A percentile compares a stretch with the other conserved stretches of the same genome.
These are phyloP conservation scores for Sideroxylon spinosum DNA, from an alignment of 179 eudicot genomes.

Conservation along the genomic window DNA sequence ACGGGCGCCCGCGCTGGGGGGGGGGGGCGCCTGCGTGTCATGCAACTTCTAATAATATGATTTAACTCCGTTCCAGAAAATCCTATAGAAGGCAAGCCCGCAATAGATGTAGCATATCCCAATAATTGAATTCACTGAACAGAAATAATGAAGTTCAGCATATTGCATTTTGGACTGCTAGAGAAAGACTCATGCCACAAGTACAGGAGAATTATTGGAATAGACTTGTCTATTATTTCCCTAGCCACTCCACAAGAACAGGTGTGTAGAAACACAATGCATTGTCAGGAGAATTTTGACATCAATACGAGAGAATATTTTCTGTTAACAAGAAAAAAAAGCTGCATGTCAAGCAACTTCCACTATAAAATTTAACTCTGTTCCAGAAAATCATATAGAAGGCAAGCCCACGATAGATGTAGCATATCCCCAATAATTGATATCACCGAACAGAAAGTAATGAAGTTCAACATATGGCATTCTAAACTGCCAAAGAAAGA, in stretches of 20 bases:
- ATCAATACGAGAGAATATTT: not conserved
- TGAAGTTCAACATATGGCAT: not conserved
- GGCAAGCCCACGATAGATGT: not conserved
- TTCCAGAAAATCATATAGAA: not conserved
- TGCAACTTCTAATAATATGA: conserved; percentile 4
- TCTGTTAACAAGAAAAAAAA: too few species aligned
- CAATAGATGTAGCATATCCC: not conserved
- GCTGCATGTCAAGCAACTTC: not conserved
- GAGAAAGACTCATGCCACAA: too few species aligned
- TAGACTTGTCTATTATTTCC: too few species aligned
- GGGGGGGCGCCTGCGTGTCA: not conserved
- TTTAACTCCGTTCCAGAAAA: not conserved
- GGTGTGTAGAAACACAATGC: not conserved
- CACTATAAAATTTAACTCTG: not conserved
- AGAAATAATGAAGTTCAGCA: too few species aligned
- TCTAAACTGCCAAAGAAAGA: not conserved
- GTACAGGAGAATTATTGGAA: too few species aligned
- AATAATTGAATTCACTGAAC: too few species aligned
- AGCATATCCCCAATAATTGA: not conserved
- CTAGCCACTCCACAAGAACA: too few species aligned
- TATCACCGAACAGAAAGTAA: not conserved
- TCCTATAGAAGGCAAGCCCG: not conserved
- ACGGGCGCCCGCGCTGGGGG: too few species aligned
- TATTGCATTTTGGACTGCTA: too few species aligned
- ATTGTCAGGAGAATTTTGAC: not conserved